Evolutionary conservation across 2,329 filamentous ascomycete species (phyloP), one percentile per base, ranked within the genome.

Genomic region (Rhynchosporium secalis): DNA sequence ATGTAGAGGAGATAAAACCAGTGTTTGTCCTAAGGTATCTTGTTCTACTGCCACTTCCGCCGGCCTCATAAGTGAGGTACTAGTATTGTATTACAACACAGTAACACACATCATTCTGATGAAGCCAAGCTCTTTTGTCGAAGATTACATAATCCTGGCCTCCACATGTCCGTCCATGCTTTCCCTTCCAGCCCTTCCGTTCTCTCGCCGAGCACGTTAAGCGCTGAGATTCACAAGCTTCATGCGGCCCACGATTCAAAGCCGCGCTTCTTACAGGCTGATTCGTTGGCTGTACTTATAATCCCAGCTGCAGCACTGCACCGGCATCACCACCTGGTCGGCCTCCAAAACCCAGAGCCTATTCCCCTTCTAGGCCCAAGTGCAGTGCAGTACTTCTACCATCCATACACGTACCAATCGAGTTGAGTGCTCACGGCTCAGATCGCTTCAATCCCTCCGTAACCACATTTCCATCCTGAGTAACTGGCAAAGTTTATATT

Each of bases 231-330:
- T 31, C 60, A 46, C 56, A 47, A 57, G 61, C 60, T 56, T 61
- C 65, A 66, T 69, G 68, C 67, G 67, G 61, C 65, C 64, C 41
- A 49, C 60, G 63, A 70, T 63, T 65, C 63, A 66, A 65, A 71
- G 69, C 70, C 64, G 70, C 71, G 69, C 69, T 68, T 60, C 60
- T 67, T 64, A 62, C 52, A 54, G 46, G 43, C 29, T 69, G 64
- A 69, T 68, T 72, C 63, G 69, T 54, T 47, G 65, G 63, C 60
- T 64, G 55, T 58, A 20, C 20, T 20, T 20, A 20, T 20, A 61
- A 48, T 36, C 56, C 56, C n/a, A 41, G 49, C 63, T 69, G 68
- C 68, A 69, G 47, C 56, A 54, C 38, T 41, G 51, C 33, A 54
- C 33, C 51, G 36, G 54, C 61, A 68, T 28, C 46, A 54, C 52